These are phyloP conservation scores for Penicillium expansum DNA, from an alignment of 2,329 filamentous ascomycete species.

Conservation along the genomic window DNA sequence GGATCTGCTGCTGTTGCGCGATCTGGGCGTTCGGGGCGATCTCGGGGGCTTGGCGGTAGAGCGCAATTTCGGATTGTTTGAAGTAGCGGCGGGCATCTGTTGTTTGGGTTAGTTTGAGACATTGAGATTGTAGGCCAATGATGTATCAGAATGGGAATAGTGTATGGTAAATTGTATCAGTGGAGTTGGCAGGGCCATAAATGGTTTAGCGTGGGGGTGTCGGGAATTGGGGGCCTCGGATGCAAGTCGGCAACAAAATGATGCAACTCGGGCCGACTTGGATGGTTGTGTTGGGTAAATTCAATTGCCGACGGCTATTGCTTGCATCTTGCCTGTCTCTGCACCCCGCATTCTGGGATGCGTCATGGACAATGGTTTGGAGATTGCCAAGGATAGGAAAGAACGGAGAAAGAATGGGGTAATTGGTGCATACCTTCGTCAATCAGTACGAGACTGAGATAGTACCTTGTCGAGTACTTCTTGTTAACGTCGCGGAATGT, in stretches of 20 bases:
- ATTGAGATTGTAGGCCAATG: background rate
- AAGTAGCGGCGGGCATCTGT: conserved; percentile 93
- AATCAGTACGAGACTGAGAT: conserved; percentile 91
- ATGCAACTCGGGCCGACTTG: conserved; percentile 20
- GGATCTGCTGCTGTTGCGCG: conserved; percentile 41
- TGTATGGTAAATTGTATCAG: conserved; percentile 17
- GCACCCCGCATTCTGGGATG: conserved; percentile 4
- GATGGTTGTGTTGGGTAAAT: conserved; percentile 16
- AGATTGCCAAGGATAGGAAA: background rate
- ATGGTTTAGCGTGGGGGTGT: conserved; percentile 34
- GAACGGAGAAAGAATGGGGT: background rate
- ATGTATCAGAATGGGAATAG: conserved; percentile 4
- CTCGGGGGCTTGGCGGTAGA: conserved; percentile 72
- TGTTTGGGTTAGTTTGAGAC: conserved; percentile 6
- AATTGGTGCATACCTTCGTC: conserved; percentile 67
- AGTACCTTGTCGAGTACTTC: conserved; percentile 98
- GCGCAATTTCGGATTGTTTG: conserved; percentile 97
- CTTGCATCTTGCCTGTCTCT: conserved; percentile 10
- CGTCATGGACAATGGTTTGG: background rate
- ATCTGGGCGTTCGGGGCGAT: conserved; percentile 42
- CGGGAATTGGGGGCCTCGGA: conserved; percentile 12
- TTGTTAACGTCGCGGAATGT: conserved; percentile 99
- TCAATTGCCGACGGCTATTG: conserved; percentile 42
- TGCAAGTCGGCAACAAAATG: conserved; percentile 15
- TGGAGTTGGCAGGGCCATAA: conserved; percentile 23